A percentile compares a stretch with the other conserved stretches of the same genome.
Evolutionary conservation across 768 basidiomycete genomes (phyloP).

Genomic region (Rhizopogon vesiculosus): DNA sequence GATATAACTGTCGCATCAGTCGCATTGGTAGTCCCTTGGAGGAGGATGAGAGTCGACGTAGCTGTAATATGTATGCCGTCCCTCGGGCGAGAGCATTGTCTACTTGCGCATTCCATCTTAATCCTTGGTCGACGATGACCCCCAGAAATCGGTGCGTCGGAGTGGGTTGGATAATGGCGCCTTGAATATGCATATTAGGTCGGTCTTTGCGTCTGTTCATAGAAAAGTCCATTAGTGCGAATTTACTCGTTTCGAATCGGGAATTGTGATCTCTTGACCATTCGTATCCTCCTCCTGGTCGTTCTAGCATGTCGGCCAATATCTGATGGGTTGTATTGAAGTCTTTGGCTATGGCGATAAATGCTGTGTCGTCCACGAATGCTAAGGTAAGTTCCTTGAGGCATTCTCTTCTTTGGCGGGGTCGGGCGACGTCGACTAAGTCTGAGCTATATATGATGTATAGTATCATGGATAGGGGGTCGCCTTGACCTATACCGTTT

Average conservation of each 20-base stretch:
- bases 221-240: too few species aligned
- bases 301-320: too few species aligned
- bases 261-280: too few species aligned
- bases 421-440: conserved; percentile 6
- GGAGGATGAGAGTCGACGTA: conserved; percentile 7
- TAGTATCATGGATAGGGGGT: conserved; percentile 21
- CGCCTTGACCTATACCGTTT: conserved; percentile 26
- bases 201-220: neutral
- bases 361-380: conserved; percentile 25
- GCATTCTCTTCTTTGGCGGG: neutral
- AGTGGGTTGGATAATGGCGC: neutral
- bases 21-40: conserved; percentile 10
- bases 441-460: conserved; percentile 25
- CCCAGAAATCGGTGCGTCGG: conserved; percentile 21
- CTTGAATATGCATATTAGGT: neutral
- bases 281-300: too few species aligned
- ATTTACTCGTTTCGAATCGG: too few species aligned
- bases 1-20: conserved; percentile 19
- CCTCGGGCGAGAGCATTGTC: conserved; percentile 3
- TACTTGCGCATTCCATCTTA: conserved; percentile 9
- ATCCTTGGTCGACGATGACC: conserved; percentile 16
- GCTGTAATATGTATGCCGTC: neutral
- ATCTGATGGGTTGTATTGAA: conserved; percentile 5
- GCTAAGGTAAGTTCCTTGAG: conserved; percentile 14
- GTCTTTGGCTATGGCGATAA: conserved; percentile 13